Conservation (phyloP, 768 basidiomycete genomes). For the Agrocybe praecox region DNA sequence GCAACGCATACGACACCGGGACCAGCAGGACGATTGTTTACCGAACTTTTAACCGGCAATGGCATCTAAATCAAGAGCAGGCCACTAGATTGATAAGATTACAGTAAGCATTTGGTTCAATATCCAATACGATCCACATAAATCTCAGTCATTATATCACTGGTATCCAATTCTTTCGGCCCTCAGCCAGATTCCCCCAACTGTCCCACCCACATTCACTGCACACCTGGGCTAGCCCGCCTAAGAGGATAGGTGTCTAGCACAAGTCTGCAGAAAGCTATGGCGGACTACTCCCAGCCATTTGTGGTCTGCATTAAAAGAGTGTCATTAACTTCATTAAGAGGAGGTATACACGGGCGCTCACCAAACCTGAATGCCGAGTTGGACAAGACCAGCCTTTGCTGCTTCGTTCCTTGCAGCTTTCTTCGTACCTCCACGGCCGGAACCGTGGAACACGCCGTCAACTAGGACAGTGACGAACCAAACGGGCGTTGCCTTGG, state of each 20-base stretch:
- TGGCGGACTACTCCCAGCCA: constrained; percentile 22
- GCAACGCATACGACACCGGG: too few relatives aligned
- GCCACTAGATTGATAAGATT: too few relatives aligned
- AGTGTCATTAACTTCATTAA: neutral
- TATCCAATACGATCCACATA: too few relatives aligned
- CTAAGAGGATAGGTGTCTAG: constrained; percentile 36
- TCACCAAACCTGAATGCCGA: constrained; percentile 60
- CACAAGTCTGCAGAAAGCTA: constrained; percentile 55
- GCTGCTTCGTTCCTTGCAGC: constrained; percentile 82
- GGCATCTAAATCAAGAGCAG: too few relatives aligned
- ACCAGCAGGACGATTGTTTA: too few relatives aligned
- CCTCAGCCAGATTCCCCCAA: too few relatives aligned
- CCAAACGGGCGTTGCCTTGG: constrained; percentile 79
- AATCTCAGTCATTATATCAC: too few relatives aligned
- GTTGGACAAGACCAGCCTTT: constrained; percentile 62
- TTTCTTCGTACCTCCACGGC: constrained; percentile 77
- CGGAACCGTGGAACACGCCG: constrained; percentile 58
- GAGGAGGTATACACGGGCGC: constrained; percentile 22
- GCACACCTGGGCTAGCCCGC: constrained; percentile 59
- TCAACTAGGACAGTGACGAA: constrained; percentile 64
- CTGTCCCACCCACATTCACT: constrained; percentile 49
- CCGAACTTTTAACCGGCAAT: too few relatives aligned
- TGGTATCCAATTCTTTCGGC: too few relatives aligned
- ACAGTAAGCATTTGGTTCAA: too few relatives aligned
- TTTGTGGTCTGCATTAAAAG: neutral